Evolutionary conservation across 1,284 basidiomycete species (phyloP).

Genomic region (Pisolithus thermaeus): DNA sequence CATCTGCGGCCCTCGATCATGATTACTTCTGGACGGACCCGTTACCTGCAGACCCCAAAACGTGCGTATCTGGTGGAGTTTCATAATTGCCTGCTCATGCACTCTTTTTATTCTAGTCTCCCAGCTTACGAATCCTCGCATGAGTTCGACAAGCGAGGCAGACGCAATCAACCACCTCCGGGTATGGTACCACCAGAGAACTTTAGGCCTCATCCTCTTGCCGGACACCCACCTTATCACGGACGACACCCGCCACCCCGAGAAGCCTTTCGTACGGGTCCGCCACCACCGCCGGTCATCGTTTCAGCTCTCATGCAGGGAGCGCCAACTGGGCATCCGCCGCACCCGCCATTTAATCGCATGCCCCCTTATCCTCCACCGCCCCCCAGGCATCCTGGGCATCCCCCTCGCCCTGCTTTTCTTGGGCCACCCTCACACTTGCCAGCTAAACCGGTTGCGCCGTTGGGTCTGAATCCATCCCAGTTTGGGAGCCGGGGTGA

Average conservation of each 20-base stretch:
- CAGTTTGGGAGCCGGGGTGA: constrained; percentile 7
- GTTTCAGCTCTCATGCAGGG: constrained; percentile 26
- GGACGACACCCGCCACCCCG: constrained; percentile 27
- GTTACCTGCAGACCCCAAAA: constrained; percentile 75
- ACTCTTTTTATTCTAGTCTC: constrained; percentile 39
- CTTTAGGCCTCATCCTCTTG: constrained; percentile 12
- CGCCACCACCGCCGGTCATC: constrained; percentile 24
- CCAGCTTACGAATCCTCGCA: constrained; percentile 78
- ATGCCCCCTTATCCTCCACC: constrained; percentile 2
- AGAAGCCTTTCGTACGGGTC: constrained; percentile 23
- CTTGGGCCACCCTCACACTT: constrained; percentile 1
- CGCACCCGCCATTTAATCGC: constrained; percentile 4
- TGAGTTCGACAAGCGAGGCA: constrained; percentile 77
- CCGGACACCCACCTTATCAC: constrained; percentile 18
- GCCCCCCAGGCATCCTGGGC: neutral
- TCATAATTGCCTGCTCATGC: constrained; percentile 3
- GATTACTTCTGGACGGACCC: constrained; percentile 92
- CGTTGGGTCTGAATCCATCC: constrained; percentile 5
- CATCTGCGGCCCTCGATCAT: constrained; percentile 81
- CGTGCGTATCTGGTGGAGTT: constrained; percentile 40
- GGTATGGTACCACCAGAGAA: constrained; percentile 4
- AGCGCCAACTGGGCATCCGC: constrained; percentile 7
- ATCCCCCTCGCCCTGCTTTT: neutral
- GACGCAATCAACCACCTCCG: constrained; percentile 34
- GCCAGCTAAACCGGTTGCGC: constrained; percentile 1